Percentiles rank a stretch among this genome's conserved stretches.
These are phyloP conservation scores for Amaranthus hypochondriacus DNA, from an alignment of 148 eudicot species.

Conservation along the genomic window DNA sequence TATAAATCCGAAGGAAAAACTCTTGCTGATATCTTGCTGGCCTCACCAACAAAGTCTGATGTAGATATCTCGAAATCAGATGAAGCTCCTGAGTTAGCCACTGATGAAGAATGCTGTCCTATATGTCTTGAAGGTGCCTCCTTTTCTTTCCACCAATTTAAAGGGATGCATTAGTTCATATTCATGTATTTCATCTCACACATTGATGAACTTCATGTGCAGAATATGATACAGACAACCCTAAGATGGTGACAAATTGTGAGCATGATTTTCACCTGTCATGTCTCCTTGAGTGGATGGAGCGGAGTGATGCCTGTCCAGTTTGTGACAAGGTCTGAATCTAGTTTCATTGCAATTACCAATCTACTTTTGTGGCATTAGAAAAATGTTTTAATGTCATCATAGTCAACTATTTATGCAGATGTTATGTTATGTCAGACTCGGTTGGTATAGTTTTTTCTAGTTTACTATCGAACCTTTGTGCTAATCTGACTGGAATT, in stretches of 20 bases:
- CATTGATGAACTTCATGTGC: constrained; percentile 22
- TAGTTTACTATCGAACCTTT: neutral
- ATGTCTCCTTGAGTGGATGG: constrained; percentile 98
- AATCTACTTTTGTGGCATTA: neutral
- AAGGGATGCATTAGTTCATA: neutral
- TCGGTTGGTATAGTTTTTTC: neutral
- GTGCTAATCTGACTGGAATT: neutral
- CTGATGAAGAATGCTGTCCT: constrained; percentile 80
- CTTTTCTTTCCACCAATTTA: neutral
- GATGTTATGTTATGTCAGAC: neutral
- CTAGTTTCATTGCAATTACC: neutral
- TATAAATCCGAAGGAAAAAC: constrained; percentile 36
- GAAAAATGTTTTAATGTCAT: neutral
- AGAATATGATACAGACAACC: constrained; percentile 79
- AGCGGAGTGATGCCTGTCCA: constrained; percentile 89
- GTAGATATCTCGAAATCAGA: constrained; percentile 39
- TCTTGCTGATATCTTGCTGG: constrained; percentile 41
- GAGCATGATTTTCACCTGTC: constrained; percentile 89
- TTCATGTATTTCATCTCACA: neutral
- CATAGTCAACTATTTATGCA: neutral
- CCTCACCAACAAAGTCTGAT: constrained; percentile 59
- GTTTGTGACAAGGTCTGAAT: constrained; percentile 75
- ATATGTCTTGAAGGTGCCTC: constrained; percentile 85
- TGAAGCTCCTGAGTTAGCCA: constrained; percentile 27
- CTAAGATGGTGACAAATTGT: constrained; percentile 64